These are phyloP conservation scores for Lasiodiplodia theobromae DNA, from an alignment of 2,329 filamentous ascomycete species.

Conservation along the genomic window DNA sequence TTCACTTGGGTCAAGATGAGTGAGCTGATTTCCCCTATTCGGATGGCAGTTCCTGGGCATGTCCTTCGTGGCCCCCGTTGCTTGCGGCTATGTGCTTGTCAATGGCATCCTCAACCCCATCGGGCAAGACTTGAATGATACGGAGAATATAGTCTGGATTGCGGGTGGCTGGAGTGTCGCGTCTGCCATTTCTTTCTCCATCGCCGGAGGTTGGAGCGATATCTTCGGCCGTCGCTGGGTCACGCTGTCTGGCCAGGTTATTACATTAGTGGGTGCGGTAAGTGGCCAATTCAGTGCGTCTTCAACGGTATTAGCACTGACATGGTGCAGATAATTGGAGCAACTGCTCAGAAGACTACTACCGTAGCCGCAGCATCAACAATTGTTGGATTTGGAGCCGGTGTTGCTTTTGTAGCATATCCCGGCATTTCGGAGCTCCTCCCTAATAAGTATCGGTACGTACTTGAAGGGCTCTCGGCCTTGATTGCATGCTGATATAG, in stretches of 20 bases:
- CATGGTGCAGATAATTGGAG: slow-evolving; percentile 42
- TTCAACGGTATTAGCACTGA: neutral
- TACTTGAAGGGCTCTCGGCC: neutral
- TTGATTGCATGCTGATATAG: neutral
- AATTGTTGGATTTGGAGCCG: slow-evolving; percentile 12
- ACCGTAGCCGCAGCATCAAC: slow-evolving; percentile 39
- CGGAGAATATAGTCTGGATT: slow-evolving; percentile 38
- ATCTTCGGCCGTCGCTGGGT: slow-evolving; percentile 44
- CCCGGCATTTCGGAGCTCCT: slow-evolving; percentile 36
- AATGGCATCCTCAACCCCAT: slow-evolving; percentile 36
- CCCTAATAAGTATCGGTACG: slow-evolving; percentile 35
- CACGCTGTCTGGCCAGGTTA: slow-evolving; percentile 40
- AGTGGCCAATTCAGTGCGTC: slow-evolving; percentile 32
- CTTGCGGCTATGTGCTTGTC: slow-evolving; percentile 36
- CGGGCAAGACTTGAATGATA: slow-evolving; percentile 33
- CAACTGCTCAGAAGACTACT: slow-evolving; percentile 43
- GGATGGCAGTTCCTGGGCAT: slow-evolving; percentile 34
- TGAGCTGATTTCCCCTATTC: neutral
- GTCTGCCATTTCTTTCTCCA: slow-evolving; percentile 41
- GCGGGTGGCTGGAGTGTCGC: slow-evolving; percentile 40
- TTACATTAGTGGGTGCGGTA: slow-evolving; percentile 41
- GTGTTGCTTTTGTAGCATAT: slow-evolving; percentile 27
- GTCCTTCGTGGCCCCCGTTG: slow-evolving; percentile 36
- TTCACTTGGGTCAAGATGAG: neutral
- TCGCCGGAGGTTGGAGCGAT: slow-evolving; percentile 44